These are phyloP conservation scores for Coprinopsis strossmayeri DNA, from an alignment of 768 basidiomycete genomes.

Conservation along the genomic window DNA sequence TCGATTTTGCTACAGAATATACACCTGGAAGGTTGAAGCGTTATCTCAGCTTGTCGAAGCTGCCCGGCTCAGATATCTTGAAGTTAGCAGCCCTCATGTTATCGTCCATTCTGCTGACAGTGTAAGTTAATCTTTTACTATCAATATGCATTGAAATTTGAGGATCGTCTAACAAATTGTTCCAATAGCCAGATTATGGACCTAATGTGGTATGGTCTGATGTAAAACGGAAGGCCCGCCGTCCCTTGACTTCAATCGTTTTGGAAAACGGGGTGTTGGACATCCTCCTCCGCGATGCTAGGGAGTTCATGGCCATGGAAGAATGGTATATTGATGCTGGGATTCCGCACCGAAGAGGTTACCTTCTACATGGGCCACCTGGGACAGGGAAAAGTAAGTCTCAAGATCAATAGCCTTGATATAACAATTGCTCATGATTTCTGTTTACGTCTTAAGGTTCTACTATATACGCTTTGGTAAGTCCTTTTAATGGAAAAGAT, in stretches of 20 bases:
- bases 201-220: constrained; percentile 34
- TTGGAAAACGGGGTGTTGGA: constrained; percentile 40
- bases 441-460: constrained; percentile 26
- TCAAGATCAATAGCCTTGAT: constrained; percentile 11
- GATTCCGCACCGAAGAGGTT: constrained; percentile 52
- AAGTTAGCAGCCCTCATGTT: constrained; percentile 34
- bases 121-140: constrained; percentile 15
- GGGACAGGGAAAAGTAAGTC: constrained; percentile 54
- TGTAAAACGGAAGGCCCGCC: constrained; percentile 41
- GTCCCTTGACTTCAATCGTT: constrained; percentile 47
- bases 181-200: constrained; percentile 28
- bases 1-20: constrained; percentile 21
- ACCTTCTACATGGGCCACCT: constrained; percentile 50
- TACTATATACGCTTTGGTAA: constrained; percentile 45
- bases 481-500: neutral
- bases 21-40: constrained; percentile 35
- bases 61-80: constrained; percentile 32
- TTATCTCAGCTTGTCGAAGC: constrained; percentile 36
- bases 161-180: neutral
- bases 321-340: constrained; percentile 52
- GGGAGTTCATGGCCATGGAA: constrained; percentile 46
- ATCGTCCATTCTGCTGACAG: constrained; percentile 30
- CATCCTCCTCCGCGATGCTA: constrained; percentile 40
- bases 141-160: neutral
- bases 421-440: neutral